Conservation (phyloP, 108 stramenopile genomes). For the Skeletonema grethae region DNA sequence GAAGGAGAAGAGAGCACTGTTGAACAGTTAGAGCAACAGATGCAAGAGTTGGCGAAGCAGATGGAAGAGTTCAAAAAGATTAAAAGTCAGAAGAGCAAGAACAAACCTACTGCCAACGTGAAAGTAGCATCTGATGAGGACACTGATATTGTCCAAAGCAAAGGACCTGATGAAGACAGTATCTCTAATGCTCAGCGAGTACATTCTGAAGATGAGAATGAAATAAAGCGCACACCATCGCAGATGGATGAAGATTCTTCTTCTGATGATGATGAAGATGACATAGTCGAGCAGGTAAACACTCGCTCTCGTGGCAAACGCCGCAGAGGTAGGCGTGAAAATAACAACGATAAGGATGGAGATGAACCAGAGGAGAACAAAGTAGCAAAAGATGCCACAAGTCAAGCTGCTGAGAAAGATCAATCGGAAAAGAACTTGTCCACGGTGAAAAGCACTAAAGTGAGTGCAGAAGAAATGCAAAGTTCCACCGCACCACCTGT, state of each 20-base stretch:
- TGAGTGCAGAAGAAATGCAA: constrained; percentile 2
- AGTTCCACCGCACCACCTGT: neutral
- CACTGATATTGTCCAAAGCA: neutral
- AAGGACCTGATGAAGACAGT: constrained; percentile 26
- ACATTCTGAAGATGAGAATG: constrained; percentile 35
- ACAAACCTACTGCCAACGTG: neutral
- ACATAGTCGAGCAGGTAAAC: constrained; percentile 14
- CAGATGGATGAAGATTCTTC: constrained; percentile 34
- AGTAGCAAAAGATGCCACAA: neutral
- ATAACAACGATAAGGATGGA: constrained; percentile 12
- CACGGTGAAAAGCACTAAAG: neutral
- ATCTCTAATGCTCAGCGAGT: constrained; percentile 11
- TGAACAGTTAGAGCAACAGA: constrained; percentile 46
- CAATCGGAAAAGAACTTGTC: constrained; percentile 5
- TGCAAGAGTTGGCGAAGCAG: constrained; percentile 41
- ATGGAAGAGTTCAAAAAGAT: constrained; percentile 32
- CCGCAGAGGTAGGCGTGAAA: constrained; percentile 39
- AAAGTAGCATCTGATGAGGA: constrained; percentile 1
- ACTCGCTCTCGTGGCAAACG: constrained; percentile 42
- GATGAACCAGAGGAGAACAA: constrained; percentile 8
- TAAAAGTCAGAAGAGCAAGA: constrained; percentile 1
- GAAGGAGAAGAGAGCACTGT: constrained; percentile 20
- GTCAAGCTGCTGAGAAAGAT: neutral
- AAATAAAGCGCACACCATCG: constrained; percentile 30
- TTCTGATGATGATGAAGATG: constrained; percentile 32